Evolutionary conservation across 2,329 filamentous ascomycete species (phyloP).

Genomic region (Geosmithia putterillii): DNA sequence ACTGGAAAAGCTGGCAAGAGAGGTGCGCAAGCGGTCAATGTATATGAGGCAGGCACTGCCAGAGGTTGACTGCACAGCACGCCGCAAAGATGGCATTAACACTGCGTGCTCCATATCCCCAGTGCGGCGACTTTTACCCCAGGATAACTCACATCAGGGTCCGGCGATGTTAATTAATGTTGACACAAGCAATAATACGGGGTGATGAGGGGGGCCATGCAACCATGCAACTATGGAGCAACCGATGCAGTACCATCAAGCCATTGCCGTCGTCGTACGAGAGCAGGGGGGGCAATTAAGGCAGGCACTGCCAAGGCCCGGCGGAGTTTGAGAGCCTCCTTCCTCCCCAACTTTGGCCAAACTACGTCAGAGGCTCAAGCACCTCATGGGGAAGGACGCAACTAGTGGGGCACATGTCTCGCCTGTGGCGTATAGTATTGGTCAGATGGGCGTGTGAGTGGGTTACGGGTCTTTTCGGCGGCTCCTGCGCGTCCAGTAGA

Average conservation of each 20-base stretch:
- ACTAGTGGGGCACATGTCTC: neutral
- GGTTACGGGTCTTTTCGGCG: neutral
- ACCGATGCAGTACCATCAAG: neutral
- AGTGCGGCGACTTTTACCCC: neutral
- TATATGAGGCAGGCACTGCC: no score
- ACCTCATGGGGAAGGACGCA: neutral
- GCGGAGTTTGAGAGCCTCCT: neutral
- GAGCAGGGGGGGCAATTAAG: neutral
- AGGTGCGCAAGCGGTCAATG: no score
- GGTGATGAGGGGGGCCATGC: neutral
- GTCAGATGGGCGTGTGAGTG: neutral
- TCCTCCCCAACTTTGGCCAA: neutral
- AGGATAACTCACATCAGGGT: neutral
- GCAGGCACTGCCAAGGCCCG: neutral
- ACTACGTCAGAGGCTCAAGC: neutral
- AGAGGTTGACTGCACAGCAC: no score
- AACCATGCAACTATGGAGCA: neutral
- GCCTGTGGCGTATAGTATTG: neutral
- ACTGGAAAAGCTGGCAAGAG: no score
- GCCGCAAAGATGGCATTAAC: no score
- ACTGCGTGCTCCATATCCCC: neutral
- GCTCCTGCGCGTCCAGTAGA: neutral
- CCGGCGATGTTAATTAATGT: neutral
- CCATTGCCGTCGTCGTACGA: neutral
- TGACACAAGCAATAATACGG: neutral